Percentiles rank a stretch among this genome's conserved stretches.
Evolutionary conservation across 208 protist species (phyloP).

Genomic region (Leishmania guyanensis): DNA sequence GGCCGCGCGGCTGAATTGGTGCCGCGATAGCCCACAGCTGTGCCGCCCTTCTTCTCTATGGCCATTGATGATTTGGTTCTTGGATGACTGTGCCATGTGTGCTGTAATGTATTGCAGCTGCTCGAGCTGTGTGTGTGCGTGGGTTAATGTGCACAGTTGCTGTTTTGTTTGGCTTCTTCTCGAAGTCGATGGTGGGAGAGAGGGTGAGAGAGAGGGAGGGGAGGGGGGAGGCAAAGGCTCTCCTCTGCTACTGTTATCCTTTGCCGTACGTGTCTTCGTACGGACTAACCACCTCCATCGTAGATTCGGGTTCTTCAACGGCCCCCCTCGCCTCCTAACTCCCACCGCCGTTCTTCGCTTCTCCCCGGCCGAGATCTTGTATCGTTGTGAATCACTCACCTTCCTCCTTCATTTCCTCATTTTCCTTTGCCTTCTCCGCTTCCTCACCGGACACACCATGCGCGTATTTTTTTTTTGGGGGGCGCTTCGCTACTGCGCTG

Average conservation of each 20-base stretch:
- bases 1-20: neutral
- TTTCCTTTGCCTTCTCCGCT: neutral
- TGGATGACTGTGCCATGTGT: neutral
- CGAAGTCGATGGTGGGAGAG: neutral
- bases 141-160: neutral
- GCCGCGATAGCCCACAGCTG: neutral
- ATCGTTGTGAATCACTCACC: neutral
- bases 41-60: neutral
- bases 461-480: neutral
- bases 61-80: neutral
- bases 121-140: neutral
- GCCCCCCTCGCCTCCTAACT: neutral
- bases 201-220: neutral
- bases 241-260: neutral
- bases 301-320: neutral
- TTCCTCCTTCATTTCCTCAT: neutral
- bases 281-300: neutral
- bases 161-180: slow-evolving; percentile 15
- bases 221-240: neutral
- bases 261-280: neutral
- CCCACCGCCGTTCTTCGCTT: neutral
- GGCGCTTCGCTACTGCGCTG: neutral
- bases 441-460: neutral
- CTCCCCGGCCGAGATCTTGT: neutral
- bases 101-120: neutral